Evolutionary conservation across 2,329 filamentous ascomycete species (phyloP), one percentile per base, ranked within the genome.

Genomic region (Beauveria varroae): DNA sequence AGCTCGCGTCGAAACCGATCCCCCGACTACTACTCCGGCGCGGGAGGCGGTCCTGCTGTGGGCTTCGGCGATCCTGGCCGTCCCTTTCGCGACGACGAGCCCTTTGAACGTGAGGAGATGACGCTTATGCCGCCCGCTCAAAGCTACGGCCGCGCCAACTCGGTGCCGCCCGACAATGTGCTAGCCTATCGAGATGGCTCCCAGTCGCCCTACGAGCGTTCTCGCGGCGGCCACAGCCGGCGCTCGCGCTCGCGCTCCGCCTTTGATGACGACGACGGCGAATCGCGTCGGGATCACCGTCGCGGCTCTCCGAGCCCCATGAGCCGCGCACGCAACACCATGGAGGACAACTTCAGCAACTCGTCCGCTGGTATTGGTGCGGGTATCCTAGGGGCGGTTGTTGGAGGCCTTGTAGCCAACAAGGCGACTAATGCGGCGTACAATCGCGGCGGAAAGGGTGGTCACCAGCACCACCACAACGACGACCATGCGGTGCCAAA

Each of bases 351-450:
- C 52, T 83, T 84, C 65, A 78, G 77, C 43, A 74, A 76, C 57
- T 79, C 79, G 5, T 72, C 73, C 2, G 73, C 78, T 0, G 81
- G 81, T 4, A 70, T 84, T 2, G 80, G 81, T 44, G 77, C 78
- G 8, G 78, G 80, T 26, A 74, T 84, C 9, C 68, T 84, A 3
- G 82, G 82, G 18, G 81, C 82, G 24, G 73, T 84, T 1, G 77
- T 83, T 1, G 82, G 82, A 41, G 82, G 81, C 3, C 69, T 82
- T 10, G 80, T 80, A n/a, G 81, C 78, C 18, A 74, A 78, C 30
- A 78, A 81, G 66, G 79, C 75, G 1, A 75, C 74, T 50, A 78
- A 79, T 37, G 75, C 74, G 7, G 72, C 74, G n/a, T 69, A 67
- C 56, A 68, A 69, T 26, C 68, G 72, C 47, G 67, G 30, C 59